These are phyloP conservation scores for Soucietia sequanensis DNA, from an alignment of 805 yeast species.

Conservation along the genomic window DNA sequence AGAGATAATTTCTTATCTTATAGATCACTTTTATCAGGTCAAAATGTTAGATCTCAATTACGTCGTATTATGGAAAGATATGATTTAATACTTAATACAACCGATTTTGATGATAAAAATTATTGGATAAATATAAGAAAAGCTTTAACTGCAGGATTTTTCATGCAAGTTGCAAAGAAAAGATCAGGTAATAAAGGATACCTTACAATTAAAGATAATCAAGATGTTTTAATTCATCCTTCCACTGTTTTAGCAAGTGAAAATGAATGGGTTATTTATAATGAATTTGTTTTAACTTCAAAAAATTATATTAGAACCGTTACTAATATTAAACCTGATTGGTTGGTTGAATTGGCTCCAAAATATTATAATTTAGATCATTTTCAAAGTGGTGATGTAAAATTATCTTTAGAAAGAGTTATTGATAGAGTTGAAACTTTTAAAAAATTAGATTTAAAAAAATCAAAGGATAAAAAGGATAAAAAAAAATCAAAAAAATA, in stretches of 20 bases:
- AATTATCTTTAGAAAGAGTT: conserved; percentile 65
- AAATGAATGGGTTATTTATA: conserved; percentile 90
- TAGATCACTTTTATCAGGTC: conserved; percentile 83
- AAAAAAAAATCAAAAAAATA: not conserved
- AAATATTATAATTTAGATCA: conserved; percentile 62
- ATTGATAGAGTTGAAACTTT: conserved; percentile 45
- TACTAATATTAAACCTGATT: conserved; percentile 84
- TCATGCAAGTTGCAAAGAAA: conserved; percentile 97
- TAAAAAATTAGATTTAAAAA: conserved; percentile 26
- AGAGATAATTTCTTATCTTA: conserved; percentile 83
- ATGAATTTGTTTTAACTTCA: conserved; percentile 91
- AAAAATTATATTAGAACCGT: conserved; percentile 94
- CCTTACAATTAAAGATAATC: conserved; percentile 91
- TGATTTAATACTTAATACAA: conserved; percentile 70
- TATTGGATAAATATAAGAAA: conserved; percentile 80
- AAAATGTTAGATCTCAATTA: conserved; percentile 81
- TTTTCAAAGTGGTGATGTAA: conserved; percentile 70
- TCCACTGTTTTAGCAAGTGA: conserved; percentile 86
- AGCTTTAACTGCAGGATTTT: conserved; percentile 89
- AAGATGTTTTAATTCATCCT: conserved; percentile 93
- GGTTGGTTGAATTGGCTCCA: conserved; percentile 84
- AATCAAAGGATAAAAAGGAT: conserved; percentile 6
- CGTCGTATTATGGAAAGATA: conserved; percentile 77
- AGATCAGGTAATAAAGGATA: conserved; percentile 78
- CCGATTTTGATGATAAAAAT: conserved; percentile 54